Base-by-base conservation (phyloP, 2,329 filamentous ascomycete genomes). In the Dryadomyces quercivorus region DNA sequence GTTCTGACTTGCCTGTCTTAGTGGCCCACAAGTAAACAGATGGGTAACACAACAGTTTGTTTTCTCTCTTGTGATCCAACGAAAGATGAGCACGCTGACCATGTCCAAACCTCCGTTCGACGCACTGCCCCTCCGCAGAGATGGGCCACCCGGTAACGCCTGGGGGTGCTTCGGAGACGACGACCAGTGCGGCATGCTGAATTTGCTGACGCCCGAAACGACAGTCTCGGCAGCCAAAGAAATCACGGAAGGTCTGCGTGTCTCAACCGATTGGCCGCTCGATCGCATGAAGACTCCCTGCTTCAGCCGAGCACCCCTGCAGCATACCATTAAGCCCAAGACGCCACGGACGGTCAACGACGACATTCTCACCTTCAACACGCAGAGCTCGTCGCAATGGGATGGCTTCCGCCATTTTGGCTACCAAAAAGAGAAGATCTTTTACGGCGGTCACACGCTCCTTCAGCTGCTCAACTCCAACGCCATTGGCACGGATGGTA, bases 321-420 rank as follows among this genome's bases (percentile, higher is more conserved):
- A 16, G 7, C 50, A 52, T 21, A n/a, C 40, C 2, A 20, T 52
- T 15, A n/a, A n/a, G 12, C 12, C 13, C 40, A 52, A 52, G 21
- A 7, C 50, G 5, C 20, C 20, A 5, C 40, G 48, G 20, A 22
- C 21, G 6, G 50, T 52, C 46, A 57, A 65, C 65, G 58, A 60
- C 56, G 73, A 75, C 59, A 61, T 64, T 1, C 70, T 73, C 57
- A 63, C 65, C 9, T 61, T 75, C 54, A 76, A 76, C 61, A 73
- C 72, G 2, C 72, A 74, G 55, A 69, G 66, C 54, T 67, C 70
- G 13, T 71, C 70, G 3, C 72, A 74, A 55, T 75, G 72, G 72
- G 72, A 74, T 63, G 71, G 72, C 5, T 70, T 74, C 46, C 64
- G 72, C 54, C 75, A 77, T 36, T 59, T 47, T 43, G 55, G 63